These are phyloP conservation scores for Fomitopsis pulvina DNA, from an alignment of 768 basidiomycete species.

Conservation along the genomic window DNA sequence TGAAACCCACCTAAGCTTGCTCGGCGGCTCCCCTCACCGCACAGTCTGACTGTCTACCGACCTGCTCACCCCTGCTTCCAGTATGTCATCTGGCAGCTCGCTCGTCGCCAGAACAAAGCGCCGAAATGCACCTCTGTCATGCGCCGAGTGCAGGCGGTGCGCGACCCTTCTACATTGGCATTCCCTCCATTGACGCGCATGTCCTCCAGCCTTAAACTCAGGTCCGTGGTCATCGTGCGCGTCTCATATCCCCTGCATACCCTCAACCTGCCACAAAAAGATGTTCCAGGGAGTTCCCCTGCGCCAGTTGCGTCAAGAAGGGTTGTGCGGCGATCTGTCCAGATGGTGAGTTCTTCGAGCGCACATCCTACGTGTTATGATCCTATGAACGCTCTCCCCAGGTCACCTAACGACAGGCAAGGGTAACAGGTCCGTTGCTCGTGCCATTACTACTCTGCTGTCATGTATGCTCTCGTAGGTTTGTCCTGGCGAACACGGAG, in stretches of 20 bases:
- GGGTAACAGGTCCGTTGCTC: slow-evolving; percentile 51
- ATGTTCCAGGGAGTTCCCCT: slow-evolving; percentile 62
- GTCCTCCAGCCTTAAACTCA: slow-evolving; percentile 52
- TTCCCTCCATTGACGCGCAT: slow-evolving; percentile 5
- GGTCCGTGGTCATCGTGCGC: slow-evolving; percentile 34
- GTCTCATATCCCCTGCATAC: slow-evolving; percentile 7
- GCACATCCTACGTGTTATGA: slow-evolving; percentile 3
- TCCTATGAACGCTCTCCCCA: slow-evolving; percentile 17
- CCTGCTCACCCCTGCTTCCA: not conserved
- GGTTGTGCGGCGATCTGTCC: slow-evolving; percentile 57
- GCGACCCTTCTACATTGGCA: slow-evolving; percentile 6
- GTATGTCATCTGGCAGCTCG: slow-evolving; percentile 13
- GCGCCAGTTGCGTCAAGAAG: slow-evolving; percentile 33
- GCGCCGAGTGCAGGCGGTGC: slow-evolving; percentile 67
- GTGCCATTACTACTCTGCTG: not conserved
- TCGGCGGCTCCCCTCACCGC: not conserved
- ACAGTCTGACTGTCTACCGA: not conserved
- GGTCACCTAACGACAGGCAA: slow-evolving; percentile 69
- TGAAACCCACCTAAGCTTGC: not conserved
- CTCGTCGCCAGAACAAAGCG: slow-evolving; percentile 9
- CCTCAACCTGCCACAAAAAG: slow-evolving; percentile 24
- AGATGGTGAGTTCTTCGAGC: slow-evolving; percentile 30
- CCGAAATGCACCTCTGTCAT: slow-evolving; percentile 45
- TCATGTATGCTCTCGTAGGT: slow-evolving; percentile 30
- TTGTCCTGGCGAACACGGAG: slow-evolving; percentile 68